Evolutionary conservation across 2,329 filamentous ascomycete species (phyloP).

Genomic region (Hymenoscyphus infarciens): DNA sequence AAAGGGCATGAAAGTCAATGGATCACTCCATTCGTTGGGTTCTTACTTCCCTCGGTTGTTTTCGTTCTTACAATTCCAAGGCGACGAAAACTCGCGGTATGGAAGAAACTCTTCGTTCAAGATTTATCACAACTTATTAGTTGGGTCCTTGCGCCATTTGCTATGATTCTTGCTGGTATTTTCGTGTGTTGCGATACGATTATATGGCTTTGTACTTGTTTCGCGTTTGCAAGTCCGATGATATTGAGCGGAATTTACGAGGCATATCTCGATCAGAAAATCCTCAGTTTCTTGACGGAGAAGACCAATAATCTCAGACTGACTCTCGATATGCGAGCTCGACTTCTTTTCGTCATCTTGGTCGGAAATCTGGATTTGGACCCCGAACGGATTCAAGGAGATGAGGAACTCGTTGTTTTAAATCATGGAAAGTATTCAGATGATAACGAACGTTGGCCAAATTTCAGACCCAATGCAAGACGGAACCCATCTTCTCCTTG

Average conservation of each 20-base stretch:
- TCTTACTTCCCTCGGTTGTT: slow-evolving; percentile 18
- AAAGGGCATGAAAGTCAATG: slow-evolving; percentile 19
- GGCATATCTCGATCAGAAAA: slow-evolving; percentile 19
- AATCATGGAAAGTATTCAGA: slow-evolving; percentile 7
- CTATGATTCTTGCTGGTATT: slow-evolving; percentile 17
- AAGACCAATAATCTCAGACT: slow-evolving; percentile 12
- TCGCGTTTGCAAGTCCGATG: slow-evolving; percentile 23
- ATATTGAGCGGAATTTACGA: slow-evolving; percentile 22
- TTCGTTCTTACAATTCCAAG: slow-evolving; percentile 36
- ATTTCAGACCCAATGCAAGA: background rate
- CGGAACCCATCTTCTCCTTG: slow-evolving; percentile 18
- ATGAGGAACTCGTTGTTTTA: slow-evolving; percentile 12
- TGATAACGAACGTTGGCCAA: slow-evolving; percentile 14
- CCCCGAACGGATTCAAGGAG: slow-evolving; percentile 8
- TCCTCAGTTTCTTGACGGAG: slow-evolving; percentile 19
- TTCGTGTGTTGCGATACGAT: slow-evolving; percentile 16
- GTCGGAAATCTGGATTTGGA: slow-evolving; percentile 26
- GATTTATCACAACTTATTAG: slow-evolving; percentile 20
- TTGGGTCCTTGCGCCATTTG: slow-evolving; percentile 14
- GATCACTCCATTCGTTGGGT: slow-evolving; percentile 19
- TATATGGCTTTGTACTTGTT: slow-evolving; percentile 22
- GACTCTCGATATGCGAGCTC: slow-evolving; percentile 22
- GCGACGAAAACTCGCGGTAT: slow-evolving; percentile 33
- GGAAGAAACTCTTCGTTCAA: slow-evolving; percentile 30
- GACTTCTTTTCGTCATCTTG: slow-evolving; percentile 23